Evolutionary conservation across 2,329 filamentous ascomycete genomes (phyloP).

Genomic region (Colletotrichum cereale): DNA sequence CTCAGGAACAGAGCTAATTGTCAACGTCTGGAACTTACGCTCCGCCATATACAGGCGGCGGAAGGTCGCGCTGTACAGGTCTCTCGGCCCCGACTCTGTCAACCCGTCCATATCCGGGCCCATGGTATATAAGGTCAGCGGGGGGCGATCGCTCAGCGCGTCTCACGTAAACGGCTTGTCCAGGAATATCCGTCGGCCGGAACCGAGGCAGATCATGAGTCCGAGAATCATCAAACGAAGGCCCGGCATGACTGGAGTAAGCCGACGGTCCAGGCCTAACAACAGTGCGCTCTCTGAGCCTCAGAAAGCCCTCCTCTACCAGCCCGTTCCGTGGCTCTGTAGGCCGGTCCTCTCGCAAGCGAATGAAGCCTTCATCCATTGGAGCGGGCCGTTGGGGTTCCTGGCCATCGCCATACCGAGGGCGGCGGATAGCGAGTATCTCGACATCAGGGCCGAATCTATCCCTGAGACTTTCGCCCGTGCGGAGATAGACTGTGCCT

Average conservation of each 20-base stretch:
- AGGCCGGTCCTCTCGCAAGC: slow-evolving; percentile 26
- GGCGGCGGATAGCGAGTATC: slow-evolving; percentile 38
- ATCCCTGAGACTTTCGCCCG: slow-evolving; percentile 49
- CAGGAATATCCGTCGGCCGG: slow-evolving; percentile 4
- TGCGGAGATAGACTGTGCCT: slow-evolving; percentile 45
- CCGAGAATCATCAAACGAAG: background rate
- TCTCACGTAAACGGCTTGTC: slow-evolving; percentile 32
- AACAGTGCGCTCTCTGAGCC: slow-evolving; percentile 29
- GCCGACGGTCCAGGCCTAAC: background rate
- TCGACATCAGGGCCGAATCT: slow-evolving; percentile 36
- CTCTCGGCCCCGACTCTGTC: slow-evolving; percentile 1
- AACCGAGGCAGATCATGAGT: background rate
- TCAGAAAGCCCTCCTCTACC: slow-evolving; percentile 33
- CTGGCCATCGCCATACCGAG: slow-evolving; percentile 20
- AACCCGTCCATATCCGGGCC: background rate
- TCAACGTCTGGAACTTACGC: slow-evolving; percentile 18
- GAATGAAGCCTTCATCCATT: slow-evolving; percentile 34
- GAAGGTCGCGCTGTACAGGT: slow-evolving; percentile 12
- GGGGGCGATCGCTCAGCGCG: slow-evolving; percentile 9
- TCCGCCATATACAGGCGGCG: slow-evolving; percentile 2
- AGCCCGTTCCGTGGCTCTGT: slow-evolving; percentile 13
- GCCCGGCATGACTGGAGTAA: background rate
- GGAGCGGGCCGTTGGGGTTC: background rate
- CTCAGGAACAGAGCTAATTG: background rate
- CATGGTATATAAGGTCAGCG: slow-evolving; percentile 9